Percentiles rank a stretch among this genome's conserved stretches.
These are phyloP conservation scores for Pseudogymnoascus sp. DNA, from an alignment of 2,329 filamentous ascomycete species.

Conservation along the genomic window DNA sequence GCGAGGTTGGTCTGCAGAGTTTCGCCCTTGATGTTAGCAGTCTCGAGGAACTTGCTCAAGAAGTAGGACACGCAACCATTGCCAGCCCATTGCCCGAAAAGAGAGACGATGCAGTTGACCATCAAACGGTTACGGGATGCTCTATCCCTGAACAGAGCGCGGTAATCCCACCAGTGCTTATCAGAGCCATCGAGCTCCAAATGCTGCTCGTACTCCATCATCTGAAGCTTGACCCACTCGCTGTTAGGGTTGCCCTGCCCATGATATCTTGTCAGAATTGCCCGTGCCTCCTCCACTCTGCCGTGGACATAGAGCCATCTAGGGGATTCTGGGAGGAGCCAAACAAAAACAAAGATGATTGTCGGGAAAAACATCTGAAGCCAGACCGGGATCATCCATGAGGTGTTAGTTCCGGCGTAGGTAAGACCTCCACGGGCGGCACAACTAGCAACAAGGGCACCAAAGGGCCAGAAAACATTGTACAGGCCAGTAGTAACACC, in stretches of 20 bases:
- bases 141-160: conserved; percentile 9
- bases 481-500: conserved; percentile 50
- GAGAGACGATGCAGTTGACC: not conserved
- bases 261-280: conserved; percentile 48
- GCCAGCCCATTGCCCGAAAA: conserved; percentile 8
- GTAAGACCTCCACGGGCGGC: conserved; percentile 42
- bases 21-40: conserved; percentile 38
- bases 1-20: conserved; percentile 41
- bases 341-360: conserved; percentile 41
- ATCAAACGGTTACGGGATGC: conserved; percentile 7
- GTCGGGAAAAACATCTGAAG: conserved; percentile 38
- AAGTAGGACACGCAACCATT: conserved; percentile 10
- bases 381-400: conserved; percentile 48
- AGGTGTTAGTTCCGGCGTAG: conserved; percentile 26
- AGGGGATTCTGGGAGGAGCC: conserved; percentile 54
- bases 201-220: conserved; percentile 43
- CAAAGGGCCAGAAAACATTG: conserved; percentile 35
- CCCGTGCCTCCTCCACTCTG: conserved; percentile 43
- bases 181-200: conserved; percentile 12
- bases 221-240: conserved; percentile 44
- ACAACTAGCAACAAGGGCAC: conserved; percentile 35
- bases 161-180: conserved; percentile 11
- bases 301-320: conserved; percentile 53
- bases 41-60: conserved; percentile 34
- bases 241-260: conserved; percentile 45